Conservation (phyloP, 352 stramenopile species). For the Pythium myriotylum region DNA sequence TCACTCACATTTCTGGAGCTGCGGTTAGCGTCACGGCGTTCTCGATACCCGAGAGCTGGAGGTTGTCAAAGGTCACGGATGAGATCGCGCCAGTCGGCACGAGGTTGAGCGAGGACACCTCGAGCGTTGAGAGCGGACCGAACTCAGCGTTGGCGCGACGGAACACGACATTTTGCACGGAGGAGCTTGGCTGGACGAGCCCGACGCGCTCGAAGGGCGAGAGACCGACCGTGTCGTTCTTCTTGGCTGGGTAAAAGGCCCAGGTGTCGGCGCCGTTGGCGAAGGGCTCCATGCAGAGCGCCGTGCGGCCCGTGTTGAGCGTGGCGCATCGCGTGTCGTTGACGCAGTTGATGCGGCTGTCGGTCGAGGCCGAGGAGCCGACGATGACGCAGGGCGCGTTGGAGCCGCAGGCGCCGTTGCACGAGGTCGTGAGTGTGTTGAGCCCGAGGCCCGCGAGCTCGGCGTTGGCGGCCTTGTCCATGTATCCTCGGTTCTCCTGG, state of each 20-base stretch:
- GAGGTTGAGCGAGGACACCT: slow-evolving; percentile 74
- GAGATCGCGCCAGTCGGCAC: slow-evolving; percentile 46
- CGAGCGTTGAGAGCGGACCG: slow-evolving; percentile 44
- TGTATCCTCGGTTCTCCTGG: slow-evolving; percentile 17
- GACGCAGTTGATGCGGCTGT: slow-evolving; percentile 70
- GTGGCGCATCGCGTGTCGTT: slow-evolving; percentile 73
- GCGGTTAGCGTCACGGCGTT: slow-evolving; percentile 57
- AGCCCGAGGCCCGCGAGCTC: slow-evolving; percentile 24
- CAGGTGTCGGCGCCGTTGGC: slow-evolving; percentile 36
- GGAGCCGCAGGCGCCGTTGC: slow-evolving; percentile 63
- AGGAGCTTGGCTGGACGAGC: slow-evolving; percentile 57
- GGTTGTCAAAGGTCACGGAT: slow-evolving; percentile 51
- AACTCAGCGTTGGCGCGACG: slow-evolving; percentile 33
- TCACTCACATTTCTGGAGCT: slow-evolving; percentile 49
- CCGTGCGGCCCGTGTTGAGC: slow-evolving; percentile 65
- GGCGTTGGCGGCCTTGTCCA: slow-evolving; percentile 26
- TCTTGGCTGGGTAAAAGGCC: slow-evolving; percentile 57
- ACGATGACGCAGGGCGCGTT: slow-evolving; percentile 70
- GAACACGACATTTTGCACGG: slow-evolving; percentile 59
- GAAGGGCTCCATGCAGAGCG: slow-evolving; percentile 70
- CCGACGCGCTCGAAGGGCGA: slow-evolving; percentile 72
- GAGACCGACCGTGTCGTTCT: slow-evolving; percentile 47
- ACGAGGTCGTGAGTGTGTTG: slow-evolving; percentile 80
- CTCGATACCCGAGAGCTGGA: slow-evolving; percentile 49
- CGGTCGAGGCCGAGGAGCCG: slow-evolving; percentile 44